Conservation (phyloP, 495 filamentous ascomycete species). For the Penicillium paradoxum region DNA sequence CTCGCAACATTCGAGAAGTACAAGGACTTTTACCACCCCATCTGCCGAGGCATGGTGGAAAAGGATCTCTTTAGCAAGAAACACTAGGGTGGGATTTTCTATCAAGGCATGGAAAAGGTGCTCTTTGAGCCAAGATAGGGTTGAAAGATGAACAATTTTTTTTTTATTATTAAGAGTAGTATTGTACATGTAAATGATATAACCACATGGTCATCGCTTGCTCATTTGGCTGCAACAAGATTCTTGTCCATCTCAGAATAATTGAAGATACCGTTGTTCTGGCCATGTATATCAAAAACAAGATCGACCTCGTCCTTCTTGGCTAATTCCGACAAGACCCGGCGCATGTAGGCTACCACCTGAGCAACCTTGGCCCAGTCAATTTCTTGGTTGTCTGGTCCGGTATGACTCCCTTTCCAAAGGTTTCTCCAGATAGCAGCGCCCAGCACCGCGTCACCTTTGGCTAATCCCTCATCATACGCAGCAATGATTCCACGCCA, state of each 20-base stretch:
- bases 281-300: conserved; percentile 24
- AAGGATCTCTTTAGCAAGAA: conserved; percentile 67
- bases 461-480: conserved; percentile 82
- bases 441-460: conserved; percentile 79
- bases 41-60: conserved; percentile 75
- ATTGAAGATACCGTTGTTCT: conserved; percentile 32
- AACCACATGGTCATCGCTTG: conserved; percentile 10
- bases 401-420: conserved; percentile 59
- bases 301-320: conserved; percentile 55
- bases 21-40: conserved; percentile 91
- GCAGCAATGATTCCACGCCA: conserved; percentile 80
- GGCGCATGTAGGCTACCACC: conserved; percentile 75
- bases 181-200: conserved; percentile 21
- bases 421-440: conserved; percentile 91
- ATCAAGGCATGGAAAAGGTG: too few relatives aligned
- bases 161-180: conserved; percentile 3
- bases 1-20: conserved; percentile 80
- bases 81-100: conserved; percentile 5
- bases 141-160: neutral
- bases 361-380: conserved; percentile 66
- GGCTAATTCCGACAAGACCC: conserved; percentile 58
- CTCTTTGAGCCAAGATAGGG: too few relatives aligned
- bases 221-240: conserved; percentile 29
- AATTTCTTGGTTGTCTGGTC: conserved; percentile 46
- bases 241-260: conserved; percentile 31